These are phyloP conservation scores for Penicillium robsamsonii DNA, from an alignment of 495 filamentous ascomycete genomes.

Conservation along the genomic window DNA sequence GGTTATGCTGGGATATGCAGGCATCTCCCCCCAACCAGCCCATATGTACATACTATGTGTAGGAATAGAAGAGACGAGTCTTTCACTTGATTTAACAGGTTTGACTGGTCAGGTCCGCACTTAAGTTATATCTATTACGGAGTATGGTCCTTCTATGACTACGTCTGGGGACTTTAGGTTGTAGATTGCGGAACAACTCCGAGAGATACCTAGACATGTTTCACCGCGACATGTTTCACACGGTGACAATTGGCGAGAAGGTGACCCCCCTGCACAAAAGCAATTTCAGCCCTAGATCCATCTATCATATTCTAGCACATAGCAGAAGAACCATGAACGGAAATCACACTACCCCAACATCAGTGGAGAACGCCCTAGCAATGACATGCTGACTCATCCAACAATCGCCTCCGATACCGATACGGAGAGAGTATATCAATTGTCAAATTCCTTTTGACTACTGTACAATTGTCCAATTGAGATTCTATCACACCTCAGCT, in stretches of 20 bases:
- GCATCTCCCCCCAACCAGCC: conserved; percentile 12
- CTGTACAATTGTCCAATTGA: not conserved
- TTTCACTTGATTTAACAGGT: not conserved
- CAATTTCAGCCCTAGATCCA: not conserved
- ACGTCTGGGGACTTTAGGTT: not conserved
- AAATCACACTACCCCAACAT: not conserved
- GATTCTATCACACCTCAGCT: not conserved
- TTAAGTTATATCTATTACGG: not conserved
- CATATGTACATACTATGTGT: conserved; percentile 17
- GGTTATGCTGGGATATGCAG: conserved; percentile 17
- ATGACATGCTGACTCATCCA: conserved; percentile 24
- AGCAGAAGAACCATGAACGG: no score
- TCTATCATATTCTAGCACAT: not conserved
- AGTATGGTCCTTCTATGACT: not conserved
- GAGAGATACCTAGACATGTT: not conserved
- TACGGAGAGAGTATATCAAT: conserved; percentile 4
- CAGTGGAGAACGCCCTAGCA: conserved; percentile 21
- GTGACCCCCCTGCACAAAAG: not conserved
- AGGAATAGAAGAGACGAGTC: conserved; percentile 17
- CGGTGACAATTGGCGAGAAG: no score
- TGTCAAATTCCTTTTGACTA: not conserved
- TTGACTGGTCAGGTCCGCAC: not conserved
- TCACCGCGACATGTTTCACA: no score
- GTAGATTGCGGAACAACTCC: not conserved
- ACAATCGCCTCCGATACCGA: conserved; percentile 1